A percentile compares a stretch with the other conserved stretches of the same genome.
Evolutionary conservation across 768 basidiomycete species (phyloP).

Genomic region (Cyclocybe cylindracea): DNA sequence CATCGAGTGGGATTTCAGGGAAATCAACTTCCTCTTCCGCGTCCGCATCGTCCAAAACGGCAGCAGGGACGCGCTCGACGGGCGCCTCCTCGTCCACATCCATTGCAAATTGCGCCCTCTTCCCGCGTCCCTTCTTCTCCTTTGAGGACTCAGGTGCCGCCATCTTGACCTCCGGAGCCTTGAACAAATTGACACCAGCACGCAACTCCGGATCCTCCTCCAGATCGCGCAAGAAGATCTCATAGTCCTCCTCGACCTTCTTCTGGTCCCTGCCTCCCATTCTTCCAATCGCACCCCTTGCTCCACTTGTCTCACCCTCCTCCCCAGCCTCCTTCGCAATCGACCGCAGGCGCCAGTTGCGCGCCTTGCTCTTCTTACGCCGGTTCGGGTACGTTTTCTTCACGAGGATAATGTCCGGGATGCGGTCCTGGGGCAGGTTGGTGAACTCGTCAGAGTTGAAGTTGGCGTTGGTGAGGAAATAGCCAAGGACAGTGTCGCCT

Average conservation of each 20-base stretch:
- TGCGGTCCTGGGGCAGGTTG: constrained; percentile 56
- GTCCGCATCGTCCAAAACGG: constrained; percentile 43
- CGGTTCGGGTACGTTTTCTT: constrained; percentile 95
- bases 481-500: constrained; percentile 91
- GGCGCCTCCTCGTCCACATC: constrained; percentile 58
- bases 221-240: constrained; percentile 89
- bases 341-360: constrained; percentile 87
- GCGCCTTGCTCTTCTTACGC: constrained; percentile 83
- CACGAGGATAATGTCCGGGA: constrained; percentile 92
- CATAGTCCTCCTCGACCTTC: constrained; percentile 97
- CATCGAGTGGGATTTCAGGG: constrained; percentile 83
- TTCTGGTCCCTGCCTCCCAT: constrained; percentile 87
- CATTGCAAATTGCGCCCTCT: constrained; percentile 60
- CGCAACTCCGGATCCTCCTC: constrained; percentile 96
- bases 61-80: constrained; percentile 23
- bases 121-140: constrained; percentile 36
- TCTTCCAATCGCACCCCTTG: constrained; percentile 85
- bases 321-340: constrained; percentile 93
- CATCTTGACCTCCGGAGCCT: constrained; percentile 57
- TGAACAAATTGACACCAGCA: constrained; percentile 85
- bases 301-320: constrained; percentile 75
- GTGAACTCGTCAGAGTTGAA: constrained; percentile 92
- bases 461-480: constrained; percentile 85
- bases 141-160: constrained; percentile 41
- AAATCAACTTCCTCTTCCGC: constrained; percentile 83